A percentile compares a stretch with the other conserved stretches of the same genome.
These are phyloP conservation scores for Cardiosporidium cionae DNA, from an alignment of 169 alveolate species.

Conservation along the genomic window DNA sequence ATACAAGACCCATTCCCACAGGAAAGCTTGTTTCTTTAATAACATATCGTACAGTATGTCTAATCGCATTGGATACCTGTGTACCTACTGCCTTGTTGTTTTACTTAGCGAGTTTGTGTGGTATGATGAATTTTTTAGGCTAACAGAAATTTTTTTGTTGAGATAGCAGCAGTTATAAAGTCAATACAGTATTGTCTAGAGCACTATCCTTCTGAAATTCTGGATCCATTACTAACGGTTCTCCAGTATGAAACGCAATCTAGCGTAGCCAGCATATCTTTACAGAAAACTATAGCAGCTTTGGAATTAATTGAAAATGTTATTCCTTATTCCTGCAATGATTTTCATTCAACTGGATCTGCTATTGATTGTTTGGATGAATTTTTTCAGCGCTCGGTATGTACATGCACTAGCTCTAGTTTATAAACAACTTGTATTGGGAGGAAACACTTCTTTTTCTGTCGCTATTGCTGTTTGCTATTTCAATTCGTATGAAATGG, in stretches of 20 bases:
- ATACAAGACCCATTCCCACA: not conserved
- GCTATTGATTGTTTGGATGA: not conserved
- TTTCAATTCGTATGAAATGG: no score
- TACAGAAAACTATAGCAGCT: not conserved
- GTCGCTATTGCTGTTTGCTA: no score
- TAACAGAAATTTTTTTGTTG: not conserved
- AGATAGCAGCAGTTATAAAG: not conserved
- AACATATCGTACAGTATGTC: not conserved
- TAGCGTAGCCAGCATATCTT: not conserved
- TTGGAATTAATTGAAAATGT: not conserved
- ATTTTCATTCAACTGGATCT: not conserved
- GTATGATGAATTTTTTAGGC: not conserved
- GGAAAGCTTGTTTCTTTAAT: not conserved
- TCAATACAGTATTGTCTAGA: not conserved
- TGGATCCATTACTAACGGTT: not conserved
- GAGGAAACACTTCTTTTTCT: no score
- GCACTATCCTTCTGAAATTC: not conserved
- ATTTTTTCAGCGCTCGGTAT: not conserved
- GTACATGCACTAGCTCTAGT: no score
- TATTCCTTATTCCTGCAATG: not conserved
- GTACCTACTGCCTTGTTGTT: no score
- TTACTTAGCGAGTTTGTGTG: no score
- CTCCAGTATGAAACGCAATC: not conserved
- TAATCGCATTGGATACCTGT: not conserved
- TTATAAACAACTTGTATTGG: no score